Evolutionary conservation across 805 yeast species (phyloP).

Genomic region (Brettanomyces custersianus): DNA sequence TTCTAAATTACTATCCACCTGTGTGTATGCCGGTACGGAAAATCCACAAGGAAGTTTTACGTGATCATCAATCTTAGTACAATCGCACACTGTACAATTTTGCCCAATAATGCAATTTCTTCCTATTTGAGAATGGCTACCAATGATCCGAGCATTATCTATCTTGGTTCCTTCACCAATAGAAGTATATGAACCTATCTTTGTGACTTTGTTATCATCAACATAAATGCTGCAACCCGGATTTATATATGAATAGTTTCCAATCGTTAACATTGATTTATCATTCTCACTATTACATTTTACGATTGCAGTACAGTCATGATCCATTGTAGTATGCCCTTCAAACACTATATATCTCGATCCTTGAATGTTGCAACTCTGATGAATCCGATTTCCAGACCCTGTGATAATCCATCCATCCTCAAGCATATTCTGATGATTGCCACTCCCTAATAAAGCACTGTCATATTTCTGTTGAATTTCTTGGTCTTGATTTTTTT

Average conservation of each 20-base stretch:
- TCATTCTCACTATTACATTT: constrained; percentile 33
- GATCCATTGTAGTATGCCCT: constrained; percentile 37
- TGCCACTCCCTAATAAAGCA: not conserved
- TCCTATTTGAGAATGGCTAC: constrained; percentile 42
- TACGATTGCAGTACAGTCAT: constrained; percentile 21
- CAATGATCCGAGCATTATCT: constrained; percentile 29
- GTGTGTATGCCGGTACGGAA: constrained; percentile 45
- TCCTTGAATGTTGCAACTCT: constrained; percentile 33
- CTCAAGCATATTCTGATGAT: not conserved
- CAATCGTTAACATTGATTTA: not conserved
- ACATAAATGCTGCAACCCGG: not conserved
- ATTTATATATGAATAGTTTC: not conserved
- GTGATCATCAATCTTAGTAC: constrained; percentile 37
- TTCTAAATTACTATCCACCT: constrained; percentile 21
- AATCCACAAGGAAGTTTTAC: constrained; percentile 32
- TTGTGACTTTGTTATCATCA: too few species aligned
- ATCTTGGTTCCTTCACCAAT: constrained; percentile 11
- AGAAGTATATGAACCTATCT: not conserved
- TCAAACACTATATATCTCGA: constrained; percentile 34
- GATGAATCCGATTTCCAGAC: constrained; percentile 42
- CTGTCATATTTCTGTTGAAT: not conserved
- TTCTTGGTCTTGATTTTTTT: too few species aligned
- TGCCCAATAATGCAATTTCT: constrained; percentile 28
- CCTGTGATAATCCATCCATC: constrained; percentile 39
- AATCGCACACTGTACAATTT: constrained; percentile 37